Base-by-base conservation (phyloP, 352 stramenopile species). In the Aphanomyces astaci region DNA sequence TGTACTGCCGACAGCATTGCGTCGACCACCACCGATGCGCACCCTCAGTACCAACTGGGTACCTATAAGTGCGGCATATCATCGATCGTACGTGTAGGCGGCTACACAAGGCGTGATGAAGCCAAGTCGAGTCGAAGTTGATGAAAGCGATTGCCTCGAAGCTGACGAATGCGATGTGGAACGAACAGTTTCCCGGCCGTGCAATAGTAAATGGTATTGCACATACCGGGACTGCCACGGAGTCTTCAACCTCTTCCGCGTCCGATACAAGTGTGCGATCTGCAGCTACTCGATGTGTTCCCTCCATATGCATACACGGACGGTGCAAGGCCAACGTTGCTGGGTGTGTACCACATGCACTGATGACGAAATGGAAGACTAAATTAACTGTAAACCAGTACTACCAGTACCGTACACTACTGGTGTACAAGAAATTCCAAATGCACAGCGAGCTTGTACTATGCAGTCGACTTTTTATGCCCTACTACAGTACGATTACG, bases 181-280 rank as follows among this genome's bases (percentile, higher is more conserved):
- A 9, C 5, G 33, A 39, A 30, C 7, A 33, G 25, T 30, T 10
- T 33, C 33, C 28, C 22, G 32, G 9, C 62, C 39, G 30, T 59
- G 62, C 24, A 19, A 28, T n/a, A 60, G 40, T 10, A 59, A 43
- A 59, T 68, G 62, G 62, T 68, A 68, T 31, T 68, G 62, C 40
- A 68, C 39, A 10, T 11, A 32, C 25, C 48, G 24, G n/a, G 62
- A 68, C 24, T 68, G 62, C 62, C 62, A 68, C 36, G 43, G 39
- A 31, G 49, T 59, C 17, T 68, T 68, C 39, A 22, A 24, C 4
- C 45, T 68, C 22, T 68, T 68, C 24, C 22, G 39, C 40, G 59
- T 60, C 11, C 62, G 62, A 10, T 32, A 68, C 15, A 22, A 68
- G 30, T 68, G 62, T 33, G 49, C 43, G 5, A 59, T 68, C 24